These are phyloP conservation scores for Euphorbia lathyris DNA, from an alignment of 345 rosid genomes.

Conservation along the genomic window DNA sequence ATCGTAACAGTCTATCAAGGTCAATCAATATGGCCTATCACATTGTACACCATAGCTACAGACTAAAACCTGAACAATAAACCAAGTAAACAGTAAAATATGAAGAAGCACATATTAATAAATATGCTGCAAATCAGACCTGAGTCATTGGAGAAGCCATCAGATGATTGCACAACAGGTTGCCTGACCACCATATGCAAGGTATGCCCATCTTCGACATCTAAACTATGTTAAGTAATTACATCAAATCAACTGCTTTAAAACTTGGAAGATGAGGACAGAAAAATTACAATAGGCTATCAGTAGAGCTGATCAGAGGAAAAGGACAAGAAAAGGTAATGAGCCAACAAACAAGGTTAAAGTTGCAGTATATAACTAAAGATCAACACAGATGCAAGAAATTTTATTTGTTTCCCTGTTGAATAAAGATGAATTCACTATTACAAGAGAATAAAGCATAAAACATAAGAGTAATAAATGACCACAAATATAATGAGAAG, in stretches of 20 bases:
- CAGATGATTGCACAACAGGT: slow-evolving; percentile 47
- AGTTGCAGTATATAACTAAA: neutral
- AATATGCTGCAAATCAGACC: slow-evolving; percentile 33
- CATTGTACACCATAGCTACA: neutral
- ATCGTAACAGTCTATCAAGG: neutral
- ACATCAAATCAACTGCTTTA: neutral
- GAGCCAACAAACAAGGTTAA: neutral
- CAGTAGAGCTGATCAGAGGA: neutral
- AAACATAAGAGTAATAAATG: neutral
- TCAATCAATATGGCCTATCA: neutral
- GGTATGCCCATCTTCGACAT: slow-evolving; percentile 87
- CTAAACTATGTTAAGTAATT: slow-evolving; percentile 46
- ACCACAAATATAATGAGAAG: neutral
- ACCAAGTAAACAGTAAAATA: neutral
- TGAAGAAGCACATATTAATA: neutral
- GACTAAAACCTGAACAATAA: slow-evolving; percentile 5
- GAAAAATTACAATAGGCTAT: neutral
- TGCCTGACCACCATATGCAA: slow-evolving; percentile 81
- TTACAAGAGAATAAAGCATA: neutral
- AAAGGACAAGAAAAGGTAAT: neutral
- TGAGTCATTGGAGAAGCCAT: slow-evolving; percentile 40
- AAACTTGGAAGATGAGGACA: neutral
- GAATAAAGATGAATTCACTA: neutral
- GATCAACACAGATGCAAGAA: neutral
- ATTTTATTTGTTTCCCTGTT: neutral